Conservation (phyloP, 1,139 yeast genomes). For the Ogataea hybrid region DNA sequence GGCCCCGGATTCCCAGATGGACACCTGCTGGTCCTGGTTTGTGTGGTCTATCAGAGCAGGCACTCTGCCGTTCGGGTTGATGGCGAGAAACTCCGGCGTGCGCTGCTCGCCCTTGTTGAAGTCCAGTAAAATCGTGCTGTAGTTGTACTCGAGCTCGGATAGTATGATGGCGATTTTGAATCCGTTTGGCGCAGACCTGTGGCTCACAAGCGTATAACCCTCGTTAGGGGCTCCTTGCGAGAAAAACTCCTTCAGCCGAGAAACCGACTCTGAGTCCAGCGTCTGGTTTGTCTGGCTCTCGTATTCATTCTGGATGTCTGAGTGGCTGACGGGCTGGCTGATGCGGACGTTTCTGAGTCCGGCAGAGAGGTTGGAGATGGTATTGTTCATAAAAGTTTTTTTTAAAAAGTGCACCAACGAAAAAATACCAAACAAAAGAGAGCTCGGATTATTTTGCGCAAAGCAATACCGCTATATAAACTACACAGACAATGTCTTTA, state of each 20-base stretch:
- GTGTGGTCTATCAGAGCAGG: slow-evolving; percentile 92
- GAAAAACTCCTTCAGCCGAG: slow-evolving; percentile 71
- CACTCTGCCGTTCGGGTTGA: slow-evolving; percentile 92
- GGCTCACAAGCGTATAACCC: slow-evolving; percentile 86
- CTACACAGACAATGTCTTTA: slow-evolving; percentile 11
- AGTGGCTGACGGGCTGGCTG: slow-evolving; percentile 13
- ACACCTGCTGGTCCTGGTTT: slow-evolving; percentile 57
- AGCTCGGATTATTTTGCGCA: slow-evolving; percentile 1
- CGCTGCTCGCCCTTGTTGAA: slow-evolving; percentile 89
- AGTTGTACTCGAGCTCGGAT: slow-evolving; percentile 76
- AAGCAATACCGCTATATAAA: slow-evolving; percentile 5
- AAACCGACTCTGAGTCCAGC: slow-evolving; percentile 35
- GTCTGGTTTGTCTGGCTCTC: slow-evolving; percentile 23
- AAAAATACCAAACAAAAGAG: not conserved
- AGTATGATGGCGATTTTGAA: slow-evolving; percentile 92
- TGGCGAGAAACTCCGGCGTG: slow-evolving; percentile 87
- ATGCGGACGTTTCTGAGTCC: slow-evolving; percentile 28
- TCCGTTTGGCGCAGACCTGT: slow-evolving; percentile 94
- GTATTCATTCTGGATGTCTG: slow-evolving; percentile 20
- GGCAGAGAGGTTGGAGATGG: slow-evolving; percentile 29
- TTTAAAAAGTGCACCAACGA: slow-evolving; percentile 2
- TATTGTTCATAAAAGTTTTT: slow-evolving; percentile 19
- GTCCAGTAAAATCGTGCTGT: slow-evolving; percentile 83
- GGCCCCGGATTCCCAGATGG: slow-evolving; percentile 95
- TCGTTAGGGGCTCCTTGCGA: slow-evolving; percentile 63